Percentiles rank a stretch among this genome's conserved stretches.
Evolutionary conservation across 2,329 filamentous ascomycete species (phyloP).

Genomic region (Penicillium sp.): DNA sequence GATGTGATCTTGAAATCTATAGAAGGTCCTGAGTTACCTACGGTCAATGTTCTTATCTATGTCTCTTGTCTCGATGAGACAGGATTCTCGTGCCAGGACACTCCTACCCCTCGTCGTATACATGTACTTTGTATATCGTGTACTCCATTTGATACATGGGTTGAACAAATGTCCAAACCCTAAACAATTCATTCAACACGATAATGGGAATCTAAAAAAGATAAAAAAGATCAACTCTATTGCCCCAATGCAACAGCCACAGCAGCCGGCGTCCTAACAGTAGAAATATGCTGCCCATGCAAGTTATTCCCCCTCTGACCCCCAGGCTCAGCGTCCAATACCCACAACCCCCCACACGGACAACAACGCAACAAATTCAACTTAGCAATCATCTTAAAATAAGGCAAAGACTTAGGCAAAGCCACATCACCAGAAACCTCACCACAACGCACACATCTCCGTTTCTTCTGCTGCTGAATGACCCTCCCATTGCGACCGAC

Average conservation of each 20-base stretch:
- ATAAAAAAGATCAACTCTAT: neutral
- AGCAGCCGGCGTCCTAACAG: slow-evolving; percentile 11
- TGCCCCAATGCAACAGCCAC: slow-evolving; percentile 6
- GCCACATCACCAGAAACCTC: slow-evolving; percentile 65
- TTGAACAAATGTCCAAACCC: neutral
- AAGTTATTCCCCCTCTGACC: neutral
- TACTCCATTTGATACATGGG: neutral
- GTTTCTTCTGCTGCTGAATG: slow-evolving; percentile 27
- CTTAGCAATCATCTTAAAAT: slow-evolving; percentile 40
- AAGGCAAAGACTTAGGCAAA: slow-evolving; percentile 36
- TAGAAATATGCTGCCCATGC: neutral
- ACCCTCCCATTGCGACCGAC: slow-evolving; percentile 9
- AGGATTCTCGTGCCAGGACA: too few species aligned
- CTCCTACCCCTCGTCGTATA: too few species aligned
- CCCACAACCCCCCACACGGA: slow-evolving; percentile 45
- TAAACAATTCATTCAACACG: neutral
- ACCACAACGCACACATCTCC: slow-evolving; percentile 62
- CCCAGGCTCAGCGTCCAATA: slow-evolving; percentile 29
- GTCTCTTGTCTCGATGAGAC: too few species aligned
- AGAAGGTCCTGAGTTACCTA: neutral
- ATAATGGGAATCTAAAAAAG: slow-evolving; percentile 2
- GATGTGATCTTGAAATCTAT: neutral
- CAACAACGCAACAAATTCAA: slow-evolving; percentile 39
- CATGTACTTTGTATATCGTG: neutral
- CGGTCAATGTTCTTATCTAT: neutral